Base-by-base conservation (phyloP, 805 yeast genomes). In the Saccharomycopsis selenospora region DNA sequence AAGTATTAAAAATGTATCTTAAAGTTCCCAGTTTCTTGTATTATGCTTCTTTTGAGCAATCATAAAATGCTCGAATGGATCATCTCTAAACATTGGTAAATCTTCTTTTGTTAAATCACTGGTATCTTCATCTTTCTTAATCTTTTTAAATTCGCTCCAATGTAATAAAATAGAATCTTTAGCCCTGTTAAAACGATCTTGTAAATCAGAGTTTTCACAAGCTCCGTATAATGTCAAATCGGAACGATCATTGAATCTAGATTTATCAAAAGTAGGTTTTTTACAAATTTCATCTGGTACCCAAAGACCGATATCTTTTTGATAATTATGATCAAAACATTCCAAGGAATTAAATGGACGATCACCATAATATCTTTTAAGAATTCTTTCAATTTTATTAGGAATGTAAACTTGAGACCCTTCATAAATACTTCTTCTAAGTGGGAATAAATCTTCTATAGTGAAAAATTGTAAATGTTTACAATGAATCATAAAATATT, bases 391-490 rank as follows among this genome's bases (percentile, higher is more conserved):
- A 51, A 63, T 66, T 38, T 63, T 63, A 43, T 64, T 62, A 17
- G 77, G 77, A 42, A 71, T 59, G 56, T 71, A 73, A 1, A 71
- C 74, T 36, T 66, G 61, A 45, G 71, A 71, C 36, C 77, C 78
- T 58, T 74, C 79, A 30, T 69, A 67, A 22, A 61, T 54, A 0
- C 77, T 65, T 52, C 67, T 66, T 47, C 70, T 62, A 45, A 74
- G 55, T 11, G 77, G 77, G 43, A 69, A 65, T 25, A 74, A 55
- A 50, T 72, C 76, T 8, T 55, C 51, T 36, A 52, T 48, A 1
- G 55, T 43, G 45, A 57, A 59, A 58, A 61, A 61, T 45, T 61
- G 63, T 42, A 52, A 52, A 48, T 61, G 59, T 47, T 62, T 61
- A 40, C 63, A 59, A 50, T 59, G 60, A 52, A 60, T 57, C 1